These are phyloP conservation scores for Gomphus sp. DNA, from an alignment of 1,284 basidiomycete genomes.

Conservation along the genomic window DNA sequence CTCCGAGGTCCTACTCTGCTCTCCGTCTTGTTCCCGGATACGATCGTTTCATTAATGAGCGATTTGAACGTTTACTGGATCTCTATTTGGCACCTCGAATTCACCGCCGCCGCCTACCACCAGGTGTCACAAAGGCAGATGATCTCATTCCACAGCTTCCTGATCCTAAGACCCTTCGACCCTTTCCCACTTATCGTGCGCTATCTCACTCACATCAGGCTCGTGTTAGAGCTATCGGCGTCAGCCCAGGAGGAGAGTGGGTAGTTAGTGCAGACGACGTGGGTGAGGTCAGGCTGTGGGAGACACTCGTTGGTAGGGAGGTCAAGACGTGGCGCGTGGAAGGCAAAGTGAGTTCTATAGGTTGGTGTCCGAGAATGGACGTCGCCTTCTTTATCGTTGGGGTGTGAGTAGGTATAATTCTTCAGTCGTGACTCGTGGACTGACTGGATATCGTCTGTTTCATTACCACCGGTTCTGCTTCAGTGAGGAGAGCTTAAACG, in stretches of 20 bases:
- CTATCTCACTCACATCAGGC: constrained; percentile 67
- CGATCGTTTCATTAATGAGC: constrained; percentile 86
- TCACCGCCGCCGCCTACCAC: constrained; percentile 65
- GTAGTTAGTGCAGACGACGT: constrained; percentile 88
- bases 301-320: constrained; percentile 86
- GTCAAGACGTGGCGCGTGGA: constrained; percentile 84
- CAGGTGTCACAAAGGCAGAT: constrained; percentile 74
- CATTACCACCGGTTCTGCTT: not conserved
- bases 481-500: constrained; percentile 74
- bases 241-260: constrained; percentile 90
- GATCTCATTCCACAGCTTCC: constrained; percentile 95
- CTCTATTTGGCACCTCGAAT: constrained; percentile 95
- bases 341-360: constrained; percentile 74
- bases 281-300: constrained; percentile 87
- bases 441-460: not conserved
- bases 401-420: constrained; percentile 44
- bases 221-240: constrained; percentile 68
- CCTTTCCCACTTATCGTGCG: constrained; percentile 86
- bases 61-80: constrained; percentile 93
- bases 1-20: constrained; percentile 81
- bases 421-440: not conserved
- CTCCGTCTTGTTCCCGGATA: constrained; percentile 91
- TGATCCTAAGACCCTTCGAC: constrained; percentile 83
- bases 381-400: constrained; percentile 76
- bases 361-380: constrained; percentile 91